Evolutionary conservation across 805 yeast species (phyloP).

Genomic region (Wickerhamomyces chaumierensis): DNA sequence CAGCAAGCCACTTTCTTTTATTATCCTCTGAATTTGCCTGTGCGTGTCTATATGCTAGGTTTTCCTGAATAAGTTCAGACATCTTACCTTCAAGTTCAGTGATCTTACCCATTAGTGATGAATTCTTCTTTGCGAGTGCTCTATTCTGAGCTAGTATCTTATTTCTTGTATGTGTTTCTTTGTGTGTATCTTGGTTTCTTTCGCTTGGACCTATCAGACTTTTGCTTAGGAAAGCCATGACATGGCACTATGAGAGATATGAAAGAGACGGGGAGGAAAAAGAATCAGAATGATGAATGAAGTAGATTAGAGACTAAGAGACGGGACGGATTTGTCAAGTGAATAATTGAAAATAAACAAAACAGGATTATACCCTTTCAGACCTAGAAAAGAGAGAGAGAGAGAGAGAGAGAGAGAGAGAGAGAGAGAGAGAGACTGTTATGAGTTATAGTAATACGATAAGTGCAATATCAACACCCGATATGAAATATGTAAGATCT

Average conservation of each 20-base stretch:
- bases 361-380: too few relatives aligned
- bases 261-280: not conserved
- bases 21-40: constrained; percentile 20
- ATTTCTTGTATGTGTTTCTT: constrained; percentile 12
- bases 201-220: constrained; percentile 10
- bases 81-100: constrained; percentile 41
- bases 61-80: constrained; percentile 38
- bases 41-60: constrained; percentile 29
- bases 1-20: constrained; percentile 25
- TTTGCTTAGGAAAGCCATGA: constrained; percentile 17
- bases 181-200: constrained; percentile 1
- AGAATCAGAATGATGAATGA: too few relatives aligned
- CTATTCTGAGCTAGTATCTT: constrained; percentile 30
- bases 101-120: constrained; percentile 38
- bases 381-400: too few relatives aligned
- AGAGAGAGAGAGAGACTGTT: too few relatives aligned
- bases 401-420: too few relatives aligned
- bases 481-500: too few relatives aligned
- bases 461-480: too few relatives aligned
- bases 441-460: too few relatives aligned
- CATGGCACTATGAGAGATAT: constrained; percentile 4
- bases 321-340: too few relatives aligned
- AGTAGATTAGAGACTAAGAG: too few relatives aligned
- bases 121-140: constrained; percentile 48
- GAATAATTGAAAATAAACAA: too few relatives aligned